Evolutionary conservation across 345 rosid genomes (phyloP).

Genomic region (Brassica incana): DNA sequence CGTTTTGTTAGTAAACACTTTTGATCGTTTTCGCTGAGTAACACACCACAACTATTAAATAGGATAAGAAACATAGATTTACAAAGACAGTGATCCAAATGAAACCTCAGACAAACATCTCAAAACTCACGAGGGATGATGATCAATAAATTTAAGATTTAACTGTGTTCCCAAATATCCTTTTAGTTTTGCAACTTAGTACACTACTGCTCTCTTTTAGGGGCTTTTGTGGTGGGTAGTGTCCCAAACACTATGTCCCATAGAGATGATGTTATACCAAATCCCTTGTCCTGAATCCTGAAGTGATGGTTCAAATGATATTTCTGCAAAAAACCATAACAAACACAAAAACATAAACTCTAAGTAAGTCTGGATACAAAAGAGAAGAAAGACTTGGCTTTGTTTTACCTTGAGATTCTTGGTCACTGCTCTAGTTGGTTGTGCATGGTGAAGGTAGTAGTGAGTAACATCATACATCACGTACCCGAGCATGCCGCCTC

Average conservation of each 20-base stretch:
- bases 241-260: constrained; percentile 94
- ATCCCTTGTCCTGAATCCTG: constrained; percentile 79
- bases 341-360: background rate
- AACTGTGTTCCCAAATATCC: background rate
- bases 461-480: constrained; percentile 89
- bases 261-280: constrained; percentile 83
- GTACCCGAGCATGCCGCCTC: constrained; percentile 87
- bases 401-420: constrained; percentile 75
- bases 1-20: background rate
- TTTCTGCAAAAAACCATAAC: constrained; percentile 50
- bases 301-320: constrained; percentile 97
- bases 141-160: constrained; percentile 9
- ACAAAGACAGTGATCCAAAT: constrained; percentile 33
- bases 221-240: constrained; percentile 54
- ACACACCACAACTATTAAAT: constrained; percentile 9
- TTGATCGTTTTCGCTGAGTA: background rate
- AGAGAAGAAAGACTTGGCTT: background rate
- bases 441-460: constrained; percentile 95
- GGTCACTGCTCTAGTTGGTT: constrained; percentile 57
- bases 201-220: constrained; percentile 32
- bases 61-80: constrained; percentile 24
- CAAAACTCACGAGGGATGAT: constrained; percentile 29
- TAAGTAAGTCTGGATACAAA: background rate
- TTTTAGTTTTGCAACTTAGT: constrained; percentile 3
- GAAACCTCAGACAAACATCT: constrained; percentile 26